These are phyloP conservation scores for Mortierella claussenii DNA, from an alignment of 192 early-diverging fungal genomes.

Conservation along the genomic window DNA sequence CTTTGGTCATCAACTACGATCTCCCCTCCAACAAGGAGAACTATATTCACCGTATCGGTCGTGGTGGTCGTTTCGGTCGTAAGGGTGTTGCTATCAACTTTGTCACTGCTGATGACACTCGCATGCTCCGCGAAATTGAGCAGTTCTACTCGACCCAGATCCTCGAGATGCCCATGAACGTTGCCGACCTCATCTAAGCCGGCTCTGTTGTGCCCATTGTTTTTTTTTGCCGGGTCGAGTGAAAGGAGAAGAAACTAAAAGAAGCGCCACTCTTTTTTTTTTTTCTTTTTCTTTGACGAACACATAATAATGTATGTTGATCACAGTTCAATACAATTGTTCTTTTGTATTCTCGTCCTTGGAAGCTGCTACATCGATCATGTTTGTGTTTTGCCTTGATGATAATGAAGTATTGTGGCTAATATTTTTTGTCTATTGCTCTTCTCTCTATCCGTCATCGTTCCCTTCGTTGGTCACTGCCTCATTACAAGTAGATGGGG, in stretches of 20 bases:
- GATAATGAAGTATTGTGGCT: background rate
- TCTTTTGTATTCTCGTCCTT: background rate
- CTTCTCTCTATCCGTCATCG: background rate
- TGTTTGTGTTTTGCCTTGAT: no score
- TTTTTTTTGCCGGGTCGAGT: no score
- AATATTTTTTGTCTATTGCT: background rate
- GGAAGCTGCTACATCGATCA: background rate
- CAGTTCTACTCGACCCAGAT: slow-evolving; percentile 99
- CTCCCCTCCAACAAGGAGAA: slow-evolving; percentile 97
- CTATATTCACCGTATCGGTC: slow-evolving; percentile 99
- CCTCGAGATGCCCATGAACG: slow-evolving; percentile 99
- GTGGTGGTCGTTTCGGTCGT: slow-evolving; percentile 99
- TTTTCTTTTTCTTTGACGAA: slow-evolving; percentile 19
- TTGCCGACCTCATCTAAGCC: slow-evolving; percentile 83
- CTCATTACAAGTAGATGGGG: slow-evolving; percentile 7
- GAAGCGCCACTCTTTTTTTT: slow-evolving; percentile 14
- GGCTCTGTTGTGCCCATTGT: background rate
- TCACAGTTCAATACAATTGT: background rate
- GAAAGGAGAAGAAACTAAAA: slow-evolving; percentile 12
- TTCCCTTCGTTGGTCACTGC: background rate
- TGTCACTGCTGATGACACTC: slow-evolving; percentile 95
- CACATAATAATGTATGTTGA: slow-evolving; percentile 37
- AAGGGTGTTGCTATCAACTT: slow-evolving; percentile 99
- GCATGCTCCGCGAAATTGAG: slow-evolving; percentile 84
- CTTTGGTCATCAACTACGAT: slow-evolving; percentile 93